Conservation (phyloP, 768 basidiomycete genomes). For the Sporobolomyces roseus region DNA sequence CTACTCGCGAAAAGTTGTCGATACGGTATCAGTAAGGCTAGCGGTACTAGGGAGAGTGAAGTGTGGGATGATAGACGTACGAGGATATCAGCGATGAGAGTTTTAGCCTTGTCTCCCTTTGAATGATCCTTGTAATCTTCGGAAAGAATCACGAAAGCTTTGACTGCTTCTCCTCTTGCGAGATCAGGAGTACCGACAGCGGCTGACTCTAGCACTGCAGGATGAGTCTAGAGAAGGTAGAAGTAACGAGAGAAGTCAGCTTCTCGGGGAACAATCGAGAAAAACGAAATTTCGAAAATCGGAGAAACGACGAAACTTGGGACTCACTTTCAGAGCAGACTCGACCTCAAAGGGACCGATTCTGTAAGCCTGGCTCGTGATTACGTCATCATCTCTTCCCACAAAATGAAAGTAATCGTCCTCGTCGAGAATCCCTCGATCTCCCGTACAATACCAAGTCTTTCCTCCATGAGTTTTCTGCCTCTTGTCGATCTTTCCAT, state of each 20-base stretch:
- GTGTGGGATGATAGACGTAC: background rate
- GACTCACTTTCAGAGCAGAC: constrained; percentile 29
- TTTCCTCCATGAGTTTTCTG: constrained; percentile 25
- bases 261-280: background rate
- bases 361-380: constrained; percentile 29
- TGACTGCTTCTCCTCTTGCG: constrained; percentile 32
- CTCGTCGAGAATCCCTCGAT: constrained; percentile 20
- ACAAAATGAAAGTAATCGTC: constrained; percentile 42
- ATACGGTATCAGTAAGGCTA: too few species aligned
- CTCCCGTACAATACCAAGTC: constrained; percentile 38
- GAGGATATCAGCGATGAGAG: constrained; percentile 27
- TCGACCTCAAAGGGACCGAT: constrained; percentile 42
- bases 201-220: constrained; percentile 38
- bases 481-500: constrained; percentile 36
- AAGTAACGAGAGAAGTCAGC: background rate
- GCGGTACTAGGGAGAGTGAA: too few species aligned
- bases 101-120: constrained; percentile 6
- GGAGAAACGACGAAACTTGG: background rate
- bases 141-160: constrained; percentile 35
- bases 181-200: constrained; percentile 38
- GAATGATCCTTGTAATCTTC: constrained; percentile 24
- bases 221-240: constrained; percentile 23
- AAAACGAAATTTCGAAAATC: background rate
- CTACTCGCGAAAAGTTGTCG: background rate
- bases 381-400: constrained; percentile 38